Conservation (phyloP, 2,329 filamentous ascomycete species). For the Exophiala sideris region DNA sequence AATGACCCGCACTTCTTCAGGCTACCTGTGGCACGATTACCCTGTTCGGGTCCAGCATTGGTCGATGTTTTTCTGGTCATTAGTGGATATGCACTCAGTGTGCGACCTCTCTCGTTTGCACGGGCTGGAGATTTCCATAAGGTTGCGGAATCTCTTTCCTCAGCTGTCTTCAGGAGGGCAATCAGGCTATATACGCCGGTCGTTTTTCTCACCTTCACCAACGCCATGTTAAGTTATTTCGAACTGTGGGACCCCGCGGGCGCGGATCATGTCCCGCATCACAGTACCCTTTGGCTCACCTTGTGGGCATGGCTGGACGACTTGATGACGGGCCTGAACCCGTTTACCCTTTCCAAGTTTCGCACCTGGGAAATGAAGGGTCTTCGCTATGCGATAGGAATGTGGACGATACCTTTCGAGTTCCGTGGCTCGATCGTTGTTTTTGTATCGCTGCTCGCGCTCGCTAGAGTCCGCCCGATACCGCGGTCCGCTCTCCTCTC, state of each 20-base stretch:
- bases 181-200: slow-evolving; percentile 7
- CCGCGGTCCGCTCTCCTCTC: background rate
- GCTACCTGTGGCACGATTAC: no score
- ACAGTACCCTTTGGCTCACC: background rate
- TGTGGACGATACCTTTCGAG: background rate
- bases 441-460: background rate
- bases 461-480: background rate
- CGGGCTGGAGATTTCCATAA: no score
- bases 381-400: background rate
- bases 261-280: background rate
- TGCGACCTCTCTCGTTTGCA: no score
- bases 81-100: no score
- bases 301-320: background rate
- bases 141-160: background rate
- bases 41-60: no score
- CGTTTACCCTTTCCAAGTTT: background rate
- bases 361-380: background rate
- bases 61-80: no score
- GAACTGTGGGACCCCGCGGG: background rate
- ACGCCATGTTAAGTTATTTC: background rate
- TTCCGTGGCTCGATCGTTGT: background rate
- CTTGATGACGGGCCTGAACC: background rate
- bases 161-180: slow-evolving; percentile 5
- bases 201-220: slow-evolving; percentile 1
- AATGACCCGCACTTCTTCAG: no score